Evolutionary conservation across 257 asterid genomes (phyloP).

Genomic region (Echium plantagineum): DNA sequence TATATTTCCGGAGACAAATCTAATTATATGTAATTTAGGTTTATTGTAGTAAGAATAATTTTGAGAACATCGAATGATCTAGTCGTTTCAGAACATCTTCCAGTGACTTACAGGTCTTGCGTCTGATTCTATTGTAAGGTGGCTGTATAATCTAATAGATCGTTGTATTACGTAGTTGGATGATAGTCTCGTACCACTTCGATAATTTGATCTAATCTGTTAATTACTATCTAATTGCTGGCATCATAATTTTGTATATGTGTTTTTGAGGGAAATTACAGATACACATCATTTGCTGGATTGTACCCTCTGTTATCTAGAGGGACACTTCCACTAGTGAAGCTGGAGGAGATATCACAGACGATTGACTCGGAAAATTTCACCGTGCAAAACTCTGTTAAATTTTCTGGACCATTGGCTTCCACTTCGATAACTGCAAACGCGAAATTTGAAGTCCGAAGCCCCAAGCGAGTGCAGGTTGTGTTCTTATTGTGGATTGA

Average conservation of each 20-base stretch:
- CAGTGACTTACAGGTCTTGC: too few species aligned
- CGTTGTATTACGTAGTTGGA: too few species aligned
- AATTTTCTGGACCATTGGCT: slow-evolving; percentile 68
- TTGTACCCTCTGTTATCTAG: slow-evolving; percentile 69
- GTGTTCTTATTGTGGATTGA: not conserved
- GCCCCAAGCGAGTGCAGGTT: slow-evolving; percentile 96
- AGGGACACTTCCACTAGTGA: slow-evolving; percentile 52
- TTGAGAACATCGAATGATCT: too few species aligned
- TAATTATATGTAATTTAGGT: too few species aligned
- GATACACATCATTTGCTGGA: slow-evolving; percentile 72
- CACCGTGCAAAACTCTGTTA: slow-evolving; percentile 67
- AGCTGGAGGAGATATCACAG: slow-evolving; percentile 82
- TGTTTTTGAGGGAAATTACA: slow-evolving; percentile 21
- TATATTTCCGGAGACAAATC: too few species aligned
- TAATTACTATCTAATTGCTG: too few species aligned
- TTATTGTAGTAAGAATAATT: too few species aligned
- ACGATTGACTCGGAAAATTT: slow-evolving; percentile 57
- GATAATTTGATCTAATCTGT: too few species aligned
- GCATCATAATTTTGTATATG: not conserved
- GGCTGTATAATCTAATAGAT: too few species aligned
- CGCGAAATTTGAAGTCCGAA: slow-evolving; percentile 86
- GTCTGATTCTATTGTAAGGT: too few species aligned
- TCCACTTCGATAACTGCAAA: slow-evolving; percentile 64
- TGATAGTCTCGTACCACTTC: too few species aligned
- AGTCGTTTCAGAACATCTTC: too few species aligned